A percentile compares a stretch with the other conserved stretches of the same genome.
These are phyloP conservation scores for Hemileia vastatrix DNA, from an alignment of 1,284 basidiomycete genomes.

Conservation along the genomic window DNA sequence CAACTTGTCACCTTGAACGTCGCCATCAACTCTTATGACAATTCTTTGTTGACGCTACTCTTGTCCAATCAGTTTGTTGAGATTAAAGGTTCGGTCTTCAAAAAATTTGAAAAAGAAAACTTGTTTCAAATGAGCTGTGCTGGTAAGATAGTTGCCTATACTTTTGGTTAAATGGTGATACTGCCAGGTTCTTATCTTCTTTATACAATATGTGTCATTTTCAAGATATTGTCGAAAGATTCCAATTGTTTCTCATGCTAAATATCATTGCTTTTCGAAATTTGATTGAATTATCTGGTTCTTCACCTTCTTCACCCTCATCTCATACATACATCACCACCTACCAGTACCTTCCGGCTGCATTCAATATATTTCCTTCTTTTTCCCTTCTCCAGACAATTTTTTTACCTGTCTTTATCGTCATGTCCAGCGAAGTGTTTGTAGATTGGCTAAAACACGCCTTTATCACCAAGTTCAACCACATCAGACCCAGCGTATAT, in stretches of 20 bases:
- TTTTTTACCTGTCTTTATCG: slow-evolving; percentile 82
- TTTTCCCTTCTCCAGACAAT: slow-evolving; percentile 64
- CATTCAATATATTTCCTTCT: slow-evolving; percentile 38
- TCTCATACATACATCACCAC: slow-evolving; percentile 53
- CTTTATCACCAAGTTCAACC: slow-evolving; percentile 94
- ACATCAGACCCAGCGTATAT: slow-evolving; percentile 88
- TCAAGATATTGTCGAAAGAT: slow-evolving; percentile 88
- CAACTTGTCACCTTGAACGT: slow-evolving; percentile 93
- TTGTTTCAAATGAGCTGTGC: slow-evolving; percentile 99
- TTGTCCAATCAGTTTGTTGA: slow-evolving; percentile 99
- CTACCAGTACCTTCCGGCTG: slow-evolving; percentile 18
- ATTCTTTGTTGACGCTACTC: slow-evolving; percentile 83
- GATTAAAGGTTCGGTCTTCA: slow-evolving; percentile 98
- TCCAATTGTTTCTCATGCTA: slow-evolving; percentile 85
- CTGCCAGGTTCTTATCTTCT: no score
- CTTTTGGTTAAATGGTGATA: neutral
- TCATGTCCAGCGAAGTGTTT: slow-evolving; percentile 80
- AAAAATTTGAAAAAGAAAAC: slow-evolving; percentile 98
- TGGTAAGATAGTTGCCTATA: slow-evolving; percentile 49
- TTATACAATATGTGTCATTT: neutral
- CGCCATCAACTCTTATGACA: slow-evolving; percentile 96
- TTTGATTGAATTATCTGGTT: slow-evolving; percentile 84
- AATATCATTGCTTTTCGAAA: slow-evolving; percentile 85
- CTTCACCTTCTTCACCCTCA: slow-evolving; percentile 51
- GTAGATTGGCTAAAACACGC: slow-evolving; percentile 99